A percentile compares a stretch with the other conserved stretches of the same genome.
phyloP scores from a whole-genome alignment of 2,329 filamentous ascomycete species.

The Metarhizium guizhouense region DNA sequence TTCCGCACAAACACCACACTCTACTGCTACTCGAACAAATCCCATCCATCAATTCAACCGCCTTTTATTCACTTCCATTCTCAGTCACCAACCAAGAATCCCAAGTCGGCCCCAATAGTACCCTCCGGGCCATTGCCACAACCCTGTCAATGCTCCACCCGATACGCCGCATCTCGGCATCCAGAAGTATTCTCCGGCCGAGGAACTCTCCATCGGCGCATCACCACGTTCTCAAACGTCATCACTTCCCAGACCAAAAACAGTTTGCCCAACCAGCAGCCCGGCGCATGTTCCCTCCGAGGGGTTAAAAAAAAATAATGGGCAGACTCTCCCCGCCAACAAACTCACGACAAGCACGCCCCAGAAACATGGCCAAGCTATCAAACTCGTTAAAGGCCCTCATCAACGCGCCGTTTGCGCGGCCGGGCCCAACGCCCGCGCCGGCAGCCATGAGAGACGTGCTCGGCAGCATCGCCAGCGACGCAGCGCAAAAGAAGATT shows the following conservation, averaged over 20 bases:
- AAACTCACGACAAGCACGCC: not conserved
- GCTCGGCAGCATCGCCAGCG: conserved; percentile 53
- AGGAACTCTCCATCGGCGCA: not conserved
- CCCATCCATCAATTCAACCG: too few species aligned
- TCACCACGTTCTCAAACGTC: not conserved
- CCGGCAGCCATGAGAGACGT: conserved; percentile 54
- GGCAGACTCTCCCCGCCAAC: not conserved
- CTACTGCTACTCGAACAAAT: too few species aligned
- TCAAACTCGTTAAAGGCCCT: conserved; percentile 63
- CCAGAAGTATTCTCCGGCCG: conserved; percentile 2
- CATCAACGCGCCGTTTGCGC: conserved; percentile 60
- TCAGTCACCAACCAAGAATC: too few species aligned
- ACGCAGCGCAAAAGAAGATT: conserved; percentile 53
- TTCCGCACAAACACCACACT: too few species aligned
- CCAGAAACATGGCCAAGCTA: conserved; percentile 58
- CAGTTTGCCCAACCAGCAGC: too few species aligned
- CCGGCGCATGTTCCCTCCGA: too few species aligned
- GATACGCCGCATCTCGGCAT: not conserved
- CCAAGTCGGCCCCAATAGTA: too few species aligned
- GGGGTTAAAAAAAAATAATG: not conserved
- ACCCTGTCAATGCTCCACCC: too few species aligned
- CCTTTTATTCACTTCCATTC: too few species aligned
- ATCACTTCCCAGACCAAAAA: not conserved
- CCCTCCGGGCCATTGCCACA: too few species aligned
- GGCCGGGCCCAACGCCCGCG: conserved; percentile 56